phyloP scores from a whole-genome alignment of 176 grass and related monocot species.

The Oryza rufipogon region DNA sequence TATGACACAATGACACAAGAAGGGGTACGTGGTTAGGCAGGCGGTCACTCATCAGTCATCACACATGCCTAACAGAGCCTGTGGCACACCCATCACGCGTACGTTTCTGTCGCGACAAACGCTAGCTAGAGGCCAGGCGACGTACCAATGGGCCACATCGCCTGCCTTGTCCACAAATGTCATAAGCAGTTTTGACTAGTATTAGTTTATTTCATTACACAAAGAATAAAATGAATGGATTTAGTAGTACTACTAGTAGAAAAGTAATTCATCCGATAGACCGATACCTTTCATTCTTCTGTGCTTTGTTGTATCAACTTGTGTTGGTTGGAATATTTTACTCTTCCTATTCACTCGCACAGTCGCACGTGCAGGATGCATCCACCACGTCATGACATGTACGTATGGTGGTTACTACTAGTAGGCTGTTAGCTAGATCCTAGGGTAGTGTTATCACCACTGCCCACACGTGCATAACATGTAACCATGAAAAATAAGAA shows the following conservation, averaged over 20 bases:
- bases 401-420: not conserved
- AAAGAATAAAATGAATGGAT: not conserved
- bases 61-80: not conserved
- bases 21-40: slow-evolving; percentile 3
- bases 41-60: not conserved
- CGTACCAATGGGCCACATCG: not conserved
- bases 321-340: no score
- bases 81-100: no score
- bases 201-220: not conserved
- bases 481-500: not conserved
- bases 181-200: no score
- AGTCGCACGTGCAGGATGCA: not conserved
- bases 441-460: not conserved
- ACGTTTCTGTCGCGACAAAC: not conserved
- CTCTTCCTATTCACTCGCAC: not conserved
- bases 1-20: no score
- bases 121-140: not conserved
- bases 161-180: not conserved
- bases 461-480: not conserved
- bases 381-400: not conserved
- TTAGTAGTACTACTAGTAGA: no score
- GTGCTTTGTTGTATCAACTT: not conserved
- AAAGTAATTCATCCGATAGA: no score
- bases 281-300: not conserved
- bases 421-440: no score